Conservation (phyloP, 768 basidiomycete genomes). For the Pleurotus tuoliensis region DNA sequence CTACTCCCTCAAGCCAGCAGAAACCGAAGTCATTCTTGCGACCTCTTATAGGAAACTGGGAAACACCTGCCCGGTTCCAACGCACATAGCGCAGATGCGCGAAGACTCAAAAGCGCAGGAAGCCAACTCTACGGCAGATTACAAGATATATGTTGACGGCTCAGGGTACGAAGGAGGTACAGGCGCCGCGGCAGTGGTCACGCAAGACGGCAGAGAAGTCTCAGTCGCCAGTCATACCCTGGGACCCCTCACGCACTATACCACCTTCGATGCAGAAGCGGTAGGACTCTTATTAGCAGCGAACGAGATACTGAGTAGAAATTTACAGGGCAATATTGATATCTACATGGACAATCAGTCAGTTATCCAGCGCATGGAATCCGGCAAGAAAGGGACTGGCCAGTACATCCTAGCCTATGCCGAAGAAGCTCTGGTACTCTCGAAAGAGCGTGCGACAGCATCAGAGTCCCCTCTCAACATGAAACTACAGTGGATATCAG, state of each 20-base stretch:
- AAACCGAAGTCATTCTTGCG: too few relatives aligned
- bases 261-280: constrained; percentile 18
- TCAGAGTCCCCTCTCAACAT: not conserved
- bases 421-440: not conserved
- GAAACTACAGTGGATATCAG: constrained; percentile 20
- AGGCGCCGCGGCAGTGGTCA: constrained; percentile 20
- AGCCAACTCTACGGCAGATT: not conserved
- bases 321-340: not conserved
- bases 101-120: too few relatives aligned
- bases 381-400: not conserved
- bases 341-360: constrained; percentile 15
- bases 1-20: too few relatives aligned
- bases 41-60: too few relatives aligned
- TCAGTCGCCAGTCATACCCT: constrained; percentile 9
- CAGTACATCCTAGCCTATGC: not conserved
- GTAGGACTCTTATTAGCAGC: constrained; percentile 15
- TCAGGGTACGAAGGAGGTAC: constrained; percentile 15
- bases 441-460: not conserved
- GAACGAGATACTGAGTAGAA: constrained; percentile 8
- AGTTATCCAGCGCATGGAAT: constrained; percentile 3
- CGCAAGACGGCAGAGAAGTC: not conserved
- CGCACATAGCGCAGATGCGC: too few relatives aligned
- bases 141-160: constrained; percentile 17
- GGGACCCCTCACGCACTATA: constrained; percentile 12
- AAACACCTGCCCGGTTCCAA: too few relatives aligned